Evolutionary conservation across 805 yeast species (phyloP), one percentile per base, ranked within the genome.

Genomic region (Komagataella ulmi): DNA sequence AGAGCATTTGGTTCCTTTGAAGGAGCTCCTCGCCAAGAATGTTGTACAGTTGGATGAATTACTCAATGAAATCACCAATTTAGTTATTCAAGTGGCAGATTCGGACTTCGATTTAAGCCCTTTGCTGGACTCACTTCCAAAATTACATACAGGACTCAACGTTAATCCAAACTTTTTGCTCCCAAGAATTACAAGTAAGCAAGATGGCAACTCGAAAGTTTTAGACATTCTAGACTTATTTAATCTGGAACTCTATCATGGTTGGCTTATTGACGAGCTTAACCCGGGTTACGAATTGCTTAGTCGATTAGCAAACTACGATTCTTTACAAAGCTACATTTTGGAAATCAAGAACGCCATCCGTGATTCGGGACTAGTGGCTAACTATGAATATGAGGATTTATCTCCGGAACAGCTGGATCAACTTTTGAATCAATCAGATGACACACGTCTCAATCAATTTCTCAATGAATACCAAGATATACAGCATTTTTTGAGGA

Each of bases 91-190:
- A 5, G 54, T 69, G 18, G 64, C 65, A 49, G 67, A 66, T 44
- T 62, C 60, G 10, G 56, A 55, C 0, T 53, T 57, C 1, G 59
- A 59, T 18, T 61, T 69, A 17, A 68, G 70, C 46, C 63, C 67
- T 19, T 69, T 85, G 12, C 66, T 85, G 49, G 70, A 76, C 40
- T 61, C 74, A 30, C 66, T 88, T 45, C 95, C 95, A 0, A 67
- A 71, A 18, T 65, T 88, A 40, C 81, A 81, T 54, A 73, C 81
- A 2, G 96, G 96, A 0, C 70, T 88, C 49, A 76, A 76, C 48
- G 80, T 88, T 12, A 81, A 88, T 58, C 90, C 95, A 2, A 70
- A 74, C 48, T 79, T 90, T 53, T 74, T 77, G 58, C 80, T 54
- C 44, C 61, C 53, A 14, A 21, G 55, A 0, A 58, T 66, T 10